Conservation (phyloP, 1,284 basidiomycete genomes). For the Apiotrichum laibachii region DNA sequence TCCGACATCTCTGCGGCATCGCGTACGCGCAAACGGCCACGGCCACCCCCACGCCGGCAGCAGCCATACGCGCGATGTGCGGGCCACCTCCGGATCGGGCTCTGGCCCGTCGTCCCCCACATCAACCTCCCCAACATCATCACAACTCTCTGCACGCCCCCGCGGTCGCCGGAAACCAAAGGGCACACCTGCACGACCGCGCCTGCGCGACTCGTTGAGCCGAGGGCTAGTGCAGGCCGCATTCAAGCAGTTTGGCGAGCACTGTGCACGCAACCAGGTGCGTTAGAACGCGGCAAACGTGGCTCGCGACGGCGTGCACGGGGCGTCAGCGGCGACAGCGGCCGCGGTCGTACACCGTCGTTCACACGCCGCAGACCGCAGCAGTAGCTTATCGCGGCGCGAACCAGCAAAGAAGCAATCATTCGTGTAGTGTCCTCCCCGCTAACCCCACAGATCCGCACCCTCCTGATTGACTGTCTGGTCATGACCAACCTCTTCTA, state of each 20-base stretch:
- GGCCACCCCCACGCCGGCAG: background rate
- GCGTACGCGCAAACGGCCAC: background rate
- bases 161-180: background rate
- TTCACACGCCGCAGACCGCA: no score
- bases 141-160: background rate
- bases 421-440: background rate
- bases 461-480: constrained; percentile 86
- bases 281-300: constrained; percentile 3
- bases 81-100: background rate
- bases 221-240: constrained; percentile 7
- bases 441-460: constrained; percentile 66
- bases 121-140: background rate
- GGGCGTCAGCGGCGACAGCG: background rate
- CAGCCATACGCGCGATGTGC: background rate
- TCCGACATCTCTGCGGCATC: constrained; percentile 14
- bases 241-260: constrained; percentile 49
- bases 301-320: background rate
- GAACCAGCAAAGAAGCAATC: background rate
- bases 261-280: constrained; percentile 51
- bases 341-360: no score
- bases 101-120: background rate
- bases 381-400: no score
- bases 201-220: background rate
- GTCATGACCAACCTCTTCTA: constrained; percentile 96
- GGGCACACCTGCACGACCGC: background rate